These are phyloP conservation scores for Elaeis guineensis DNA, from an alignment of 176 grass and related monocot species.

Conservation along the genomic window DNA sequence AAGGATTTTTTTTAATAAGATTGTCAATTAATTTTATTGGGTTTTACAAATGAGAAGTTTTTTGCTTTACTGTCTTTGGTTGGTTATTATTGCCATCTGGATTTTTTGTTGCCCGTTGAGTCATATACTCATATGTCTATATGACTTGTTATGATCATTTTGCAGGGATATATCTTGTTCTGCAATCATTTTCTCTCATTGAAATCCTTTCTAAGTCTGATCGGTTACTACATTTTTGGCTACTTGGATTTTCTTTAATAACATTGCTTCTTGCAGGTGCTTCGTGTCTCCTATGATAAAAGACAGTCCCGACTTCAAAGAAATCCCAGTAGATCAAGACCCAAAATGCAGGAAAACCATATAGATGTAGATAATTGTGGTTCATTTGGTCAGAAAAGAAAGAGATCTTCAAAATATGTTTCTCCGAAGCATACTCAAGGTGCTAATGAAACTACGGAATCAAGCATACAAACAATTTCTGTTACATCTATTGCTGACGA, in stretches of 20 bases:
- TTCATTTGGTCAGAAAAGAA: constrained; percentile 43
- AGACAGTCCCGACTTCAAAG: constrained; percentile 25
- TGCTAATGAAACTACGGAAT: constrained; percentile 12
- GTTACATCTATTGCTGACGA: constrained; percentile 14
- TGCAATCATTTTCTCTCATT: too few species aligned
- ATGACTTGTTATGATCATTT: too few species aligned
- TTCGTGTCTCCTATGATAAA: constrained; percentile 53
- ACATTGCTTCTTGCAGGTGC: constrained; percentile 41
- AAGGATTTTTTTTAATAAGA: too few species aligned
- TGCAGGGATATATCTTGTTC: too few species aligned
- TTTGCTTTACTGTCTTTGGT: too few species aligned
- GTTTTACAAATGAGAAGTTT: too few species aligned
- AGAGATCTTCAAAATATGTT: constrained; percentile 33
- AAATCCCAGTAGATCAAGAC: constrained; percentile 21
- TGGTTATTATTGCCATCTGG: too few species aligned
- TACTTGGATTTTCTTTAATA: background rate
- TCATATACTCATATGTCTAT: too few species aligned
- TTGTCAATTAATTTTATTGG: too few species aligned
- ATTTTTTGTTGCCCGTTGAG: too few species aligned
- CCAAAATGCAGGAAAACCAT: constrained; percentile 23
- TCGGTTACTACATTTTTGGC: background rate
- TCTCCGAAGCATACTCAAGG: constrained; percentile 24
- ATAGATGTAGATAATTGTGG: constrained; percentile 20
- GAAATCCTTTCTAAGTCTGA: too few species aligned
- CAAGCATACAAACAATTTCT: constrained; percentile 15